Evolutionary conservation across 1,284 basidiomycete genomes (phyloP).

Genomic region (Sanghuangporus baumii): DNA sequence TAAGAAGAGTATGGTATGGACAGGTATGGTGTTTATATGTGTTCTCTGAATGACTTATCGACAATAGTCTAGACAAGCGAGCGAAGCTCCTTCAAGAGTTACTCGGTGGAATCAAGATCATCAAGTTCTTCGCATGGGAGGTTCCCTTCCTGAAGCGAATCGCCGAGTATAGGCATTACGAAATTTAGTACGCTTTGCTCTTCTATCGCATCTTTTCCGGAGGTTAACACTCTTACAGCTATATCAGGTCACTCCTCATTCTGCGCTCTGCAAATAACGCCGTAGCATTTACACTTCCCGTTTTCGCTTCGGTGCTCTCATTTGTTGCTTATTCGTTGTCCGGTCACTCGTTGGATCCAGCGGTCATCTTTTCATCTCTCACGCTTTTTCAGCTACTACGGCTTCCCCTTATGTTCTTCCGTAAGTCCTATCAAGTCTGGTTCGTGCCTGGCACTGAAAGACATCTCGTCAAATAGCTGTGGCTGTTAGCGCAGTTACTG

Average conservation of each 20-base stretch:
- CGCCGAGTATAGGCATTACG: constrained; percentile 63
- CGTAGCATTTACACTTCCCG: constrained; percentile 67
- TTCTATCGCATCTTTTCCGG: not conserved
- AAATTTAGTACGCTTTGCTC: constrained; percentile 49
- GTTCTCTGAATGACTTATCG: not conserved
- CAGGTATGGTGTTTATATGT: constrained; percentile 27
- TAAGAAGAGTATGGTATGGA: constrained; percentile 82
- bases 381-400: constrained; percentile 77
- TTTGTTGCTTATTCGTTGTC: constrained; percentile 79
- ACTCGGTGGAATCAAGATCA: constrained; percentile 80
- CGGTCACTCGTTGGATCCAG: constrained; percentile 63
- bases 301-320: constrained; percentile 78
- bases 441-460: not conserved
- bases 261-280: constrained; percentile 68
- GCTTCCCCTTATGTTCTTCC: constrained; percentile 71
- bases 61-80: constrained; percentile 58
- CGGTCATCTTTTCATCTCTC: constrained; percentile 76
- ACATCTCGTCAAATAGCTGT: constrained; percentile 43
- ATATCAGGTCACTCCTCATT: constrained; percentile 73
- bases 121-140: constrained; percentile 89
- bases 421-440: constrained; percentile 33
- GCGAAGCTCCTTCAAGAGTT: constrained; percentile 82
- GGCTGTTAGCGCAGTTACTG: constrained; percentile 70
- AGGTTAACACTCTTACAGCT: constrained; percentile 29
- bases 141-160: constrained; percentile 69